These are phyloP conservation scores for Wickerhamiella bombiphila DNA, from an alignment of 805 yeast genomes.

Conservation along the genomic window DNA sequence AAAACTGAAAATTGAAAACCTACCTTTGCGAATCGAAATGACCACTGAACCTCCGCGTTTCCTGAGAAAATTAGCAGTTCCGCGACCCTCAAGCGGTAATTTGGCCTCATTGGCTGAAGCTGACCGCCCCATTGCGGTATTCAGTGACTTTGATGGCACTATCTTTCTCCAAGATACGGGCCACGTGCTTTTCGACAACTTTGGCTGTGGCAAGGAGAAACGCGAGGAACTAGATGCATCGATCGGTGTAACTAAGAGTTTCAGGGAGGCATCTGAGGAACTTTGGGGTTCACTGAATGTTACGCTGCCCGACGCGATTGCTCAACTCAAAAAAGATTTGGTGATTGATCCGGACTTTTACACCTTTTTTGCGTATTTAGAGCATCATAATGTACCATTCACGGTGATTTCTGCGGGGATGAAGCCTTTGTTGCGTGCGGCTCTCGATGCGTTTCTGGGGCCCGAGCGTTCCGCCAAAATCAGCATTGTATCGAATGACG, in stretches of 20 bases:
- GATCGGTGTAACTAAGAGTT: conserved; percentile 26
- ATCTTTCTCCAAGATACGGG: conserved; percentile 33
- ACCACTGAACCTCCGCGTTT: conserved; percentile 10
- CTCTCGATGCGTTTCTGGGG: conserved; percentile 29
- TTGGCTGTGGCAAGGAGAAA: conserved; percentile 28
- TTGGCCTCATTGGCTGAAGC: conserved; percentile 17
- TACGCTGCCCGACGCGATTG: conserved; percentile 26
- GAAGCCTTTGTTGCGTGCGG: conserved; percentile 29
- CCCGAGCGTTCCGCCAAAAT: conserved; percentile 25
- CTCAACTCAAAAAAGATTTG: conserved; percentile 23
- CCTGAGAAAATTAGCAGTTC: conserved; percentile 14
- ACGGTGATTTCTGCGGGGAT: conserved; percentile 32
- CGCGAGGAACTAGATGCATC: conserved; percentile 26
- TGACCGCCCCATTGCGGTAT: conserved; percentile 19
- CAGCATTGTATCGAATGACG: conserved; percentile 29
- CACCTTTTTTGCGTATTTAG: conserved; percentile 26
- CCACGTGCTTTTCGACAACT: conserved; percentile 30
- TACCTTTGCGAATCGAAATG: too few relatives aligned
- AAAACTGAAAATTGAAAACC: too few relatives aligned
- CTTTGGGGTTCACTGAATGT: conserved; percentile 32
- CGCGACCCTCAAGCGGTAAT: conserved; percentile 19
- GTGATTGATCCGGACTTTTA: conserved; percentile 29
- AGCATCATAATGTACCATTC: conserved; percentile 27
- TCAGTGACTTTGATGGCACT: conserved; percentile 32
- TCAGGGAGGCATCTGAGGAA: conserved; percentile 30